Conservation (phyloP, 176 grass and related monocot species). For the Lolium rigidum region DNA sequence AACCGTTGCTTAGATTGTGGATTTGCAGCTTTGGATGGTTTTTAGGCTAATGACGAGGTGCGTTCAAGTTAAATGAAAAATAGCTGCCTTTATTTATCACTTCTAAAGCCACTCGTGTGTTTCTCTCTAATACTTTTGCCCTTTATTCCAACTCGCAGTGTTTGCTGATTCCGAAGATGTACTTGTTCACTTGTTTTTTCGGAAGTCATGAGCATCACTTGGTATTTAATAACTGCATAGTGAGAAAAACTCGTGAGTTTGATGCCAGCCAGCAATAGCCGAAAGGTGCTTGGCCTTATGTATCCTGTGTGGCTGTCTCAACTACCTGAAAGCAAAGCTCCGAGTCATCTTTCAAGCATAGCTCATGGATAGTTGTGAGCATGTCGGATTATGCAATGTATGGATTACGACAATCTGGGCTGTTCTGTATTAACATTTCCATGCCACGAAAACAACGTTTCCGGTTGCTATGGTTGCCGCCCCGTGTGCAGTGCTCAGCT, state of each 20-base stretch:
- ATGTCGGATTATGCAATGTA: slow-evolving; percentile 40
- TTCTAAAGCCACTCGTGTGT: too few species aligned
- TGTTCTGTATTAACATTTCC: slow-evolving; percentile 23
- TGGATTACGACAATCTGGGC: neutral
- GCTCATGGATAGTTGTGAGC: neutral
- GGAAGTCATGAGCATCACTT: slow-evolving; percentile 55
- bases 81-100: too few species aligned
- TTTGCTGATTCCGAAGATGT: slow-evolving; percentile 45
- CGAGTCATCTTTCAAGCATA: neutral
- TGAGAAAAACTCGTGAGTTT: slow-evolving; percentile 33
- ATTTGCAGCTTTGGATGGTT: too few species aligned
- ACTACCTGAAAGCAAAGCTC: slow-evolving; percentile 20
- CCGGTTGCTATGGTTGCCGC: slow-evolving; percentile 33
- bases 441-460: neutral
- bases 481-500: neutral
- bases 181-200: slow-evolving; percentile 46
- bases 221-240: slow-evolving; percentile 42
- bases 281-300: slow-evolving; percentile 36
- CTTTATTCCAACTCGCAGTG: slow-evolving; percentile 38
- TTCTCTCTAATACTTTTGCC: too few species aligned
- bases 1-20: too few species aligned
- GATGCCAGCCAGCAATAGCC: slow-evolving; percentile 28
- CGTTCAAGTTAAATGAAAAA: too few species aligned
- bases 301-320: neutral
- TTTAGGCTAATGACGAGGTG: too few species aligned